Evolutionary conservation across 192 early-diverging fungal species (phyloP), one percentile per base, ranked within the genome.

Genomic region (Coemansia nantahalensis): DNA sequence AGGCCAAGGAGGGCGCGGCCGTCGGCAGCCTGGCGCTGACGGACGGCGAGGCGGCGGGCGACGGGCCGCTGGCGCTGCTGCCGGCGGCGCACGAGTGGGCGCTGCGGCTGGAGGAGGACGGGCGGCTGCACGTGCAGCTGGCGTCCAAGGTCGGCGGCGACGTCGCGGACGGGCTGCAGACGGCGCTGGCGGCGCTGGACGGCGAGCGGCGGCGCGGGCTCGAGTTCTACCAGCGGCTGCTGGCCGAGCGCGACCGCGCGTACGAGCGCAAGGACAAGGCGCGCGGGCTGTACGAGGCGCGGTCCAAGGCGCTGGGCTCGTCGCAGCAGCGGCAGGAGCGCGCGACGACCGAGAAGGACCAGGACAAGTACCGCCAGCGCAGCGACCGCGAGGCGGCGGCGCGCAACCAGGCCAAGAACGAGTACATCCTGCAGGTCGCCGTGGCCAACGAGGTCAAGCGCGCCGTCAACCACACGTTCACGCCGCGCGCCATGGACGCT

Each of bases 391-490:
- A 71, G 47, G 18, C 48, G 2, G 48, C 45, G 23, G 23, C 37
- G 36, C 56, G 68, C 56, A 71, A 71, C 61, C 68, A 71, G 48
- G 56, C 68, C 39, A 71, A 71, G 34, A 71, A 71, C 48, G 68
- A 59, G 52, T 71, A 71, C 23, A 60, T 71, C 14, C 47, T 71
- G 47, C 68, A 71, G 22, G 68, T 71, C 0, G 61, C 60, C 5
- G 56, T 59, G 18, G 60, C 68, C 23, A 71, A 71, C 35, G 52
- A 36, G 16, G 59, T 59, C 37, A 71, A 71, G 44, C 28, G 48
- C 22, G 68, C 60, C 4, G 52, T 59, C 19, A 59, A 56, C 61
- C 56, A 55, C 38, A 30, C 38, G 56, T 55, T 71, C 28, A 64
- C 61, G 22, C 61, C 61, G 45, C 55, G 52, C 1, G 23, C 54